Base-by-base conservation (phyloP, 2,329 filamentous ascomycete species). In the Corinectria fuckeliana region DNA sequence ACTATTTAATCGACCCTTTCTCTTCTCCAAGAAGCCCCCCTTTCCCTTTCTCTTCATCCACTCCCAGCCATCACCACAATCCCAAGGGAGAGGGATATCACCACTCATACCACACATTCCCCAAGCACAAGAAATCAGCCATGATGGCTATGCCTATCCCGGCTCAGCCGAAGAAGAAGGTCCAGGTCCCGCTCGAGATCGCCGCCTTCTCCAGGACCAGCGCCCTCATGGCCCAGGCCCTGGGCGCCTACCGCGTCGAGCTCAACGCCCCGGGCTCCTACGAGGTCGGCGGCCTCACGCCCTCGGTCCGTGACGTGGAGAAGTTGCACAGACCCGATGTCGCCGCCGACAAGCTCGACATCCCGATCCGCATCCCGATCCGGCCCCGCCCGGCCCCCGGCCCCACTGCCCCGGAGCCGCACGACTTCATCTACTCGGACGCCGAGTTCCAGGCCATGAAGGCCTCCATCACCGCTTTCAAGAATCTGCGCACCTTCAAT, bases 291-390 rank as follows among this genome's bases (percentile, higher is more conserved):
- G 85, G 85, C 7, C 76, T 82, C 14, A 86, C 85, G 1, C 85
- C 85, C 2, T 66, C 75, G 0, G 23, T 78, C 3, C 63, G 72
- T 8, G 78, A 82, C 16, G 74, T 84, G 39, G 32, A 60, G 2
- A 54, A 57, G 2, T 69, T 80, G 23, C 50, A 42, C 28, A 20
- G 6, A 21, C 56, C 56, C 13, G 6, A 11, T n/a, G 36, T 28
- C 13, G 36, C 20, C 8, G 62, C 64, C 18, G 30, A 55, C 30
- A 56, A 64, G 55, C 58, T 74, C 23, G 50, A 71, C 10, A 72
- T 80, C 23, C 78, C 82, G 0, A 67, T 85, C 34, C 81, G 83
- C 38, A 67, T 87, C 68, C 85, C 85, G 81, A 82, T 87, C 61
- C 81, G 85, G 8, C 83, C 83, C 5, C 79, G 58, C 65, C 16